Evolutionary conservation across 805 yeast species (phyloP).

Genomic region (Lachancea meyersii): DNA sequence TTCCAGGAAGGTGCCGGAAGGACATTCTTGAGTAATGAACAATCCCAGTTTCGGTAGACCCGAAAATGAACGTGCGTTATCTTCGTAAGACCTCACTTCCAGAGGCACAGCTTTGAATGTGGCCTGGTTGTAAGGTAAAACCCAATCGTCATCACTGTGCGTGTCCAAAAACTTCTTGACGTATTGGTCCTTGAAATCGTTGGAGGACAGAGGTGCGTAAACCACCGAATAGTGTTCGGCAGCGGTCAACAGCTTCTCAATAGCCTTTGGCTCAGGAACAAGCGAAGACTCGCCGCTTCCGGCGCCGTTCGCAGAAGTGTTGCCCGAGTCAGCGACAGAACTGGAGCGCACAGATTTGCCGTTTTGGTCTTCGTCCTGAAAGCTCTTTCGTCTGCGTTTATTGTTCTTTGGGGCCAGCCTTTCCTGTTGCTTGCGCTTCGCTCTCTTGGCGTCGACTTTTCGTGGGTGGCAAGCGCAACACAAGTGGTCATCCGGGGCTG

Average conservation of each 20-base stretch:
- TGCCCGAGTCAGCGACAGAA: not conserved
- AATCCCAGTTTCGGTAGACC: constrained; percentile 71
- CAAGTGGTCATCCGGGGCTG: constrained; percentile 75
- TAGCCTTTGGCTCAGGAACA: constrained; percentile 1
- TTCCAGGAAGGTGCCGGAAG: constrained; percentile 44
- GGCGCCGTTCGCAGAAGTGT: not conserved
- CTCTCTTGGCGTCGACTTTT: constrained; percentile 39
- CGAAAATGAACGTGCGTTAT: constrained; percentile 49
- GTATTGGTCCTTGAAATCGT: constrained; percentile 41
- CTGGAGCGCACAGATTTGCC: constrained; percentile 1
- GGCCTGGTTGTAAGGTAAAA: constrained; percentile 17
- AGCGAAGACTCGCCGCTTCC: not conserved
- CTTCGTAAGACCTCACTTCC: constrained; percentile 53
- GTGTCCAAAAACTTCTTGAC: constrained; percentile 44
- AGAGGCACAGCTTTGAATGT: constrained; percentile 21
- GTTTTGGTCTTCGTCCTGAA: constrained; percentile 4
- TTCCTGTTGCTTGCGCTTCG: constrained; percentile 37
- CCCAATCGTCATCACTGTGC: constrained; percentile 41
- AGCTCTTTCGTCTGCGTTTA: constrained; percentile 11
- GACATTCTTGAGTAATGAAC: constrained; percentile 38
- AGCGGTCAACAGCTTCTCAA: constrained; percentile 29
- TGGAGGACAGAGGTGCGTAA: constrained; percentile 31
- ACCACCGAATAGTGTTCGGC: constrained; percentile 33
- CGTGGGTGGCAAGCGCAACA: constrained; percentile 72
- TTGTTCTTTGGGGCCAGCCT: constrained; percentile 17